Evolutionary conservation across 1,284 basidiomycete species (phyloP), one percentile per base, ranked within the genome.

Genomic region (Tilletia walkeri): DNA sequence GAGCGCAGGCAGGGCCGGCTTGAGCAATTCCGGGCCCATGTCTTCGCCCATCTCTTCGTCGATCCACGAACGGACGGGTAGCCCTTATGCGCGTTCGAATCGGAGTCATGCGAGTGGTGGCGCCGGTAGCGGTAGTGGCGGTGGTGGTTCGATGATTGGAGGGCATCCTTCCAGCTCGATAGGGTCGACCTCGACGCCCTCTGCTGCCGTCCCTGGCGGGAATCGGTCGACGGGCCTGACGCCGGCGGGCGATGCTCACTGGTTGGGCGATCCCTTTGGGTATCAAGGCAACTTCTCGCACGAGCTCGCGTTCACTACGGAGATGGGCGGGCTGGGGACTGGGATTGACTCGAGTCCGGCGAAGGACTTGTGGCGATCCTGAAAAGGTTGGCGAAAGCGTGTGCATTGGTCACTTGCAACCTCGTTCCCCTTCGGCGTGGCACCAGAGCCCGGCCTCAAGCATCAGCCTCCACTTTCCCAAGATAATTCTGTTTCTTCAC

Each of bases 201-300:
- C 54, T n/a, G 54, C 54, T 30, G 54, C 54, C 34, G 54, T 56
- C 12, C 41, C 41, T 45, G 41, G 41, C 14, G 9, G 14, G 9
- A 34, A 34, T 14, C 54, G 54, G 34, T 56, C 54, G 34, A 18
- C 34, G 4, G 59, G 30, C 3, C 59, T 39, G 18, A 18, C 59
- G 34, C 34, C 16, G 6, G 36, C 59, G 34, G 36, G 30, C 59
- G 59, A 63, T 36, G 34, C 59, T 34, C 30, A 34, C 16, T 67
- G 67, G 66, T 53, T 72, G 4, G 72, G 70, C 47, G 72, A 73
- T 65, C 72, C 72, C 16, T 73, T 73, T 54, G 72, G 70, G 56
- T 73, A 73, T 39, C 45, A 56, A 34, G 72, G 72, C 59, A 67
- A 41, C 24, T 48, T 73, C 38, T 45, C 63, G 47, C 72, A 73